Evolutionary conservation across 257 asterid species (phyloP).

Genomic region (Voacanga thouarsii): DNA sequence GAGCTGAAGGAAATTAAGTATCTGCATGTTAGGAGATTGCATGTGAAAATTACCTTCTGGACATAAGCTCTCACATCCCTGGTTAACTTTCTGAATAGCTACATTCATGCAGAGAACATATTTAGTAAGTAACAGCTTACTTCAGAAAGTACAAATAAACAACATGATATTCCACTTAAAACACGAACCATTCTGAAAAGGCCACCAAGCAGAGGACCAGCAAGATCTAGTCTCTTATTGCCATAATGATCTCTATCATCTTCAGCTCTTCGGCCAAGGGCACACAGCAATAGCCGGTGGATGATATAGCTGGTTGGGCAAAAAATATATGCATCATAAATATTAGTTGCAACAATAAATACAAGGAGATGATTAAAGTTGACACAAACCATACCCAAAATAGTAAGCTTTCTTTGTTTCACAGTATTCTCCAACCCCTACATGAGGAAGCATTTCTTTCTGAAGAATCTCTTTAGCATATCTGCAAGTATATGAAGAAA

Average conservation of each 20-base stretch:
- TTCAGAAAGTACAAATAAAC: slow-evolving; percentile 18
- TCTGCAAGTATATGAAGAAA: slow-evolving; percentile 39
- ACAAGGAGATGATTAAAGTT: slow-evolving; percentile 1
- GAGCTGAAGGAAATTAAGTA: slow-evolving; percentile 12
- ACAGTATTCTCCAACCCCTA: slow-evolving; percentile 87
- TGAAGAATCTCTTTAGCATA: slow-evolving; percentile 95
- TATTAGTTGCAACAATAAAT: slow-evolving; percentile 13
- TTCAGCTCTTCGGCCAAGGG: slow-evolving; percentile 90
- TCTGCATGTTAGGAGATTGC: slow-evolving; percentile 23
- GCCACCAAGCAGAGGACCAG: slow-evolving; percentile 98
- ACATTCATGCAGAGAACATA: slow-evolving; percentile 37
- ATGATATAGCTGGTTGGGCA: slow-evolving; percentile 64
- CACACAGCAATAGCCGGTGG: slow-evolving; percentile 89
- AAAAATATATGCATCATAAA: slow-evolving; percentile 12
- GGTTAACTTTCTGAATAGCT: slow-evolving; percentile 93
- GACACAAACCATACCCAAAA: slow-evolving; percentile 61
- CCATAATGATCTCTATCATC: slow-evolving; percentile 98
- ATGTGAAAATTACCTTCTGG: slow-evolving; percentile 62
- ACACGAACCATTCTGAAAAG: slow-evolving; percentile 82
- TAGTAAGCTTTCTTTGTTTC: slow-evolving; percentile 96
- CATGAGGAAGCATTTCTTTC: slow-evolving; percentile 99
- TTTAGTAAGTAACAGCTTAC: slow-evolving; percentile 21
- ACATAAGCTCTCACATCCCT: slow-evolving; percentile 94
- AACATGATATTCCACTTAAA: slow-evolving; percentile 14
- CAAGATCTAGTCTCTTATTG: slow-evolving; percentile 94